Base-by-base conservation (phyloP, 2,329 filamentous ascomycete genomes). In the Aaosphaeria arxii region DNA sequence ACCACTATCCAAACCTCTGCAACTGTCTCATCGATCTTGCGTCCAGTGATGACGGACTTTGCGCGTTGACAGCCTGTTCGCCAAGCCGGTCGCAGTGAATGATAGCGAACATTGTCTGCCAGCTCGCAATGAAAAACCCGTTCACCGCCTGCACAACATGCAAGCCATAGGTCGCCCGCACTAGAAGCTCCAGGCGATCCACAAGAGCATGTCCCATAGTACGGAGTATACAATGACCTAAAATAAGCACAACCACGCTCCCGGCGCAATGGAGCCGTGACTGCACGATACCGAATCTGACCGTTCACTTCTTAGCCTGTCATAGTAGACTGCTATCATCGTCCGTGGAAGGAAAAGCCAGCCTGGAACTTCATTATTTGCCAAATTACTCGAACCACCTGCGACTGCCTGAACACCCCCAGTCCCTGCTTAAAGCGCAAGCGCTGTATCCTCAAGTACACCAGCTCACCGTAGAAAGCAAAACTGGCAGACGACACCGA, bases 101-200 rank as follows among this genome's bases (percentile, higher is more conserved):
- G 17, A 11, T 31, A 24, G 2, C 24, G 41, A 24, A 9, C 33
- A 36, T n/a, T n/a, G n/a, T 36, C 33, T 9, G 9, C 33, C 33
- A 36, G 33, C 33, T n/a, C n/a, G 33, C 33, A 36, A 36, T 36
- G 9, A 36, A 36, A 24, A 24, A 24, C 2, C 17, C 17, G 17
- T 24, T 24, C 17, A 36, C n/a, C 33, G 33, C n/a, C n/a, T n/a
- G 9, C n/a, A 9, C n/a, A n/a, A 9, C 33, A 53, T 59, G 56
- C 54, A 60, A 59, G 58, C 58, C 59, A 62, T 53, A 56, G 41
- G 45, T 50, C 35, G 51, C 29, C 47, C 57, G 54, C 59, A 54
- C 48, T 45, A 53, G 44, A 50, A 42, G 44, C 44, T 46, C 45
- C 43, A 45, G 31, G 45, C 43, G 41, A 24, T 11, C 43, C 43